Conservation (phyloP, 2,329 filamentous ascomycete genomes). For the Colletotrichum limetticola region DNA sequence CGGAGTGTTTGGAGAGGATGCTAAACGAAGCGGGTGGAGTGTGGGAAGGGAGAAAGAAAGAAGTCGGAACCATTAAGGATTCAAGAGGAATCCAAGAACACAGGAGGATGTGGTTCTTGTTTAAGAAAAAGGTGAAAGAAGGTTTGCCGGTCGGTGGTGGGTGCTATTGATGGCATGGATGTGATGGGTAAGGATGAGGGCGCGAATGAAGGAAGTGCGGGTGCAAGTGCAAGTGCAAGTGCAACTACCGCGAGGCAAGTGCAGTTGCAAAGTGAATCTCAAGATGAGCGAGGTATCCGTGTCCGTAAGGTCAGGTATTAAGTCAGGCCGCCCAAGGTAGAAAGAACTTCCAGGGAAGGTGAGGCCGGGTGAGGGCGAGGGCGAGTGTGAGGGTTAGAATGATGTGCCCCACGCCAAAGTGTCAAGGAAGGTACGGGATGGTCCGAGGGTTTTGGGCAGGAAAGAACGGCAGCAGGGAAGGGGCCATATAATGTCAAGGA, state of each 20-base stretch:
- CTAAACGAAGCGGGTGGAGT: not conserved
- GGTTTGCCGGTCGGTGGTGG: not conserved
- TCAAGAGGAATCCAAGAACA: not conserved
- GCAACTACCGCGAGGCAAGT: not conserved
- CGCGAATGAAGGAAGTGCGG: not conserved
- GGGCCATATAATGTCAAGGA: not conserved
- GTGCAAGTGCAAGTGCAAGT: not conserved
- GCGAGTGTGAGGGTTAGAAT: not conserved
- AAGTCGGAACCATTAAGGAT: not conserved
- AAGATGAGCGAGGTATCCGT: not conserved
- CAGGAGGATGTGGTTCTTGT: not conserved
- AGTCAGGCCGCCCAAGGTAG: not conserved
- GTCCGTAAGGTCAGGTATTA: too few relatives aligned
- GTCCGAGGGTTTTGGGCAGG: not conserved
- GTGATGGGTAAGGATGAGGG: not conserved
- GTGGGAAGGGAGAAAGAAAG: not conserved
- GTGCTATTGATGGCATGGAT: not conserved
- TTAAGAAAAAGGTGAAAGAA: not conserved
- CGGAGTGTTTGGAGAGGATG: not conserved
- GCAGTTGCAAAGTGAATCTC: not conserved
- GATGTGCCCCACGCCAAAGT: not conserved
- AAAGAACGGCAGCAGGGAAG: not conserved
- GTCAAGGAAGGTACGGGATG: not conserved
- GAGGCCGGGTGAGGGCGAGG: not conserved
- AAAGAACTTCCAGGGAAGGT: not conserved